A percentile compares a stretch with the other conserved stretches of the same genome.
phyloP scores from a whole-genome alignment of 352 stramenopile genomes.

The Phytopythium aichiense region DNA sequence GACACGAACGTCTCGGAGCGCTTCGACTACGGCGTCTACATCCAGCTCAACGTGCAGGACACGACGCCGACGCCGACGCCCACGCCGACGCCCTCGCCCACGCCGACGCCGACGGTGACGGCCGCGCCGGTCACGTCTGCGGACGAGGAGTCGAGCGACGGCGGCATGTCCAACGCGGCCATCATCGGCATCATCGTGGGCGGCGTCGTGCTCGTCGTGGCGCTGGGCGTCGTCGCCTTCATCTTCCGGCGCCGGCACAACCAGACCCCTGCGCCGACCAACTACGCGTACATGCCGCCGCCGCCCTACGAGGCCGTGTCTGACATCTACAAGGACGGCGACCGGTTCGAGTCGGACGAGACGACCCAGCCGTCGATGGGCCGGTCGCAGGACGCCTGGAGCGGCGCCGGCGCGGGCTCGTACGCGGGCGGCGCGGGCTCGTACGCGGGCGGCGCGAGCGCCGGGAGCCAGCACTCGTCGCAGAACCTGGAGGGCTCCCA shows the following conservation, averaged over 20 bases:
- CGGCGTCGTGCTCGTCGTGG: constrained; percentile 40
- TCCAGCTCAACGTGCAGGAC: constrained; percentile 32
- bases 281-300: constrained; percentile 45
- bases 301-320: constrained; percentile 45
- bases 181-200: constrained; percentile 62
- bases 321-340: constrained; percentile 24
- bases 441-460: constrained; percentile 13
- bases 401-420: background rate
- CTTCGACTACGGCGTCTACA: constrained; percentile 50
- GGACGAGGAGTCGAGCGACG: constrained; percentile 6
- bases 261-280: constrained; percentile 14
- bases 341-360: constrained; percentile 24
- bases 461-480: constrained; percentile 12
- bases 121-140: constrained; percentile 3
- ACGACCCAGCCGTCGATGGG: constrained; percentile 9
- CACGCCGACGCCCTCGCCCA: constrained; percentile 7
- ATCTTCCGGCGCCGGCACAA: constrained; percentile 31
- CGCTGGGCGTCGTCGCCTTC: constrained; percentile 33
- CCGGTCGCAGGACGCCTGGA: constrained; percentile 10
- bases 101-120: constrained; percentile 7
- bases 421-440: background rate
- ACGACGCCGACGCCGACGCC: constrained; percentile 20
- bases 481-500: constrained; percentile 43
- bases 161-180: constrained; percentile 35
- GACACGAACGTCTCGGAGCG: constrained; percentile 39